Base-by-base conservation (phyloP, 2,329 filamentous ascomycete genomes). In the Penicillium aurantiogriseum region DNA sequence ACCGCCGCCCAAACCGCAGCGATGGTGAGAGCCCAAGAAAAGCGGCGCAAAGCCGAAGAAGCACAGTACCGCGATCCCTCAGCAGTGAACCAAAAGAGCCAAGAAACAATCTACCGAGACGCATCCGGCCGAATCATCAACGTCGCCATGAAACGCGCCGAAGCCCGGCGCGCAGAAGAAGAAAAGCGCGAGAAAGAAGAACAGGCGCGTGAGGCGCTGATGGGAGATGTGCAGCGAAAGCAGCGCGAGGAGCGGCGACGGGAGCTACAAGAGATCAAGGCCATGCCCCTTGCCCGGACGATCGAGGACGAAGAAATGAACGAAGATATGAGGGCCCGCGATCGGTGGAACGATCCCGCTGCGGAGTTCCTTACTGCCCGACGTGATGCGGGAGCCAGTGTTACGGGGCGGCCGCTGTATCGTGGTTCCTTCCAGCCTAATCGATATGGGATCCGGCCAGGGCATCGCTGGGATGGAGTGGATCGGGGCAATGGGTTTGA, bases 391-490 rank as follows among this genome's bases (percentile, higher is more conserved):
- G 77, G 73, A 5, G 75, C 76, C 82, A 63, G 77, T 68, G 72
- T 71, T 42, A 80, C 79, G 8, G 83, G 81, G 19, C 85, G 83
- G 63, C 90, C 88, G 4, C 72, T 89, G 5, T 99, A 97, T 72
- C 79, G 86, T 59, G 94, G 93, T 0, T 83, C 88, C 0, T 90
- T 89, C 55, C 84, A 90, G 69, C 94, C 94, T 44, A 99, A 99
- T 80, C 83, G 94, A 21, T 97, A 97, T 77, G 91, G 90, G 1
- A 97, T 99, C 60, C 83, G 88, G 59, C 94, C 94, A 0, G 95
- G 94, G 0, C 91, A 96, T 78, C 82, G 91, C 63, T 99, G 94
- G 94, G 94, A 99, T 80, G 94, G 95, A 6, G 94, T 99, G 19
- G 94, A 99, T 79, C 83, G 94, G 63, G 83, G 91, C 21, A 99